phyloP scores from a whole-genome alignment of 768 basidiomycete species.

The Epithele typhae region DNA sequence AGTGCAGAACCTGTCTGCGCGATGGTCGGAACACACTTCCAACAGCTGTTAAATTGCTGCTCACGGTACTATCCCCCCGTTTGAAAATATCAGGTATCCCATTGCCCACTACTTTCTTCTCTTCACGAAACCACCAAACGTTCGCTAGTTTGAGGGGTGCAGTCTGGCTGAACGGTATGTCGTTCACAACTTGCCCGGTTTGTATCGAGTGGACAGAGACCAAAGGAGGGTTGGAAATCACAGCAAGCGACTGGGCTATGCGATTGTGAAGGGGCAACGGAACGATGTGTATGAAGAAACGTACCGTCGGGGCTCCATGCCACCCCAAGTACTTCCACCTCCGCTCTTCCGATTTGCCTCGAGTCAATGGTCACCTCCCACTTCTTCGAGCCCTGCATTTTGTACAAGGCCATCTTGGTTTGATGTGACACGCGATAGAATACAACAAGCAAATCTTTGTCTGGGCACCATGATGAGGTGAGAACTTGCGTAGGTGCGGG shows the following conservation, averaged over 20 bases:
- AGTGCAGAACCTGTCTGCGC: constrained; percentile 73
- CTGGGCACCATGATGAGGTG: constrained; percentile 71
- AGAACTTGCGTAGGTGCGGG: constrained; percentile 56
- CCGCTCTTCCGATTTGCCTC: constrained; percentile 28
- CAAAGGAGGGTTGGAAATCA: constrained; percentile 63
- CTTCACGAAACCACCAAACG: constrained; percentile 70
- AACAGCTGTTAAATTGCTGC: constrained; percentile 16
- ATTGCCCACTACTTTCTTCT: constrained; percentile 33
- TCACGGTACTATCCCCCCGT: constrained; percentile 59
- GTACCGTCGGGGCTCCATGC: constrained; percentile 85
- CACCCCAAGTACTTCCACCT: constrained; percentile 50
- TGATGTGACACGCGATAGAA: constrained; percentile 63
- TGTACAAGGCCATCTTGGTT: constrained; percentile 76
- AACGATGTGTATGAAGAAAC: constrained; percentile 10
- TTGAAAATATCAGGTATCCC: constrained; percentile 75
- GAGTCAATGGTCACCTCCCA: constrained; percentile 72
- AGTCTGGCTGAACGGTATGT: too few species aligned
- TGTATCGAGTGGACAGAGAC: constrained; percentile 75
- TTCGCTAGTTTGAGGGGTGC: too few species aligned
- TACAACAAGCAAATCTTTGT: constrained; percentile 74
- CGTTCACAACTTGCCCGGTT: constrained; percentile 41
- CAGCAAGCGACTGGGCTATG: constrained; percentile 59
- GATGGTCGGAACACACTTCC: constrained; percentile 6
- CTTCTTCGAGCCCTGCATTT: constrained; percentile 70
- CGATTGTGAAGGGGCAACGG: constrained; percentile 2